These are phyloP conservation scores for Solanum hybrid DNA, from an alignment of 305 asterid genomes.

Conservation along the genomic window DNA sequence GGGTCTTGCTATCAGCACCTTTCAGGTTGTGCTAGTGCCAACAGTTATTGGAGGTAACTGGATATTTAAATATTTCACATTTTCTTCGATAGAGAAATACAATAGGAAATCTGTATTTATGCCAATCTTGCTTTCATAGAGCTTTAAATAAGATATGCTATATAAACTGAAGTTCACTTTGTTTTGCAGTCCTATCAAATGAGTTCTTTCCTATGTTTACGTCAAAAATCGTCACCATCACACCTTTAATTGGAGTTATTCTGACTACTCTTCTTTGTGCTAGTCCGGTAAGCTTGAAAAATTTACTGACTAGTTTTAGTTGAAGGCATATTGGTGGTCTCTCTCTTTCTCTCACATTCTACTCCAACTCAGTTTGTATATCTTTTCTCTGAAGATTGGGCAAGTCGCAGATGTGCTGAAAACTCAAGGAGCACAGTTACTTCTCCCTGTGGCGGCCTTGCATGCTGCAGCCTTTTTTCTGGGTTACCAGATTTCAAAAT, in stretches of 20 bases:
- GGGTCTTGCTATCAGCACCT: slow-evolving; percentile 97
- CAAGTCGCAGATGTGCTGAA: slow-evolving; percentile 88
- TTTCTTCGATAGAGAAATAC: not conserved
- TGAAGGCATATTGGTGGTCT: not conserved
- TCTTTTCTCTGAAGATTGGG: slow-evolving; percentile 55
- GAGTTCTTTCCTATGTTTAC: slow-evolving; percentile 93
- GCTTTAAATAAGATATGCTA: not conserved
- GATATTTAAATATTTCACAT: not conserved
- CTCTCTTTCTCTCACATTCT: not conserved
- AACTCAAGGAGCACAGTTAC: slow-evolving; percentile 74
- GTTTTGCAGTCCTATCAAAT: slow-evolving; percentile 64
- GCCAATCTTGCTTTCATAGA: slow-evolving; percentile 4
- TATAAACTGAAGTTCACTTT: not conserved
- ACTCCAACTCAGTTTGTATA: not conserved
- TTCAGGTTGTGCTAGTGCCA: slow-evolving; percentile 94
- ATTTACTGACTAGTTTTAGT: slow-evolving; percentile 8
- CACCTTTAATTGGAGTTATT: slow-evolving; percentile 85
- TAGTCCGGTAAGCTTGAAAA: slow-evolving; percentile 67
- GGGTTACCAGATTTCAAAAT: slow-evolving; percentile 75
- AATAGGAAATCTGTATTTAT: not conserved
- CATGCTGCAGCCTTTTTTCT: slow-evolving; percentile 83
- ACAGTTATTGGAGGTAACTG: slow-evolving; percentile 85
- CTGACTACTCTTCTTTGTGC: slow-evolving; percentile 96
- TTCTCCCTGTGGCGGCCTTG: slow-evolving; percentile 73
- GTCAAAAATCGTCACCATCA: slow-evolving; percentile 60